Conservation (phyloP, 2,329 filamentous ascomycete species). For the Didymella arachidicola region DNA sequence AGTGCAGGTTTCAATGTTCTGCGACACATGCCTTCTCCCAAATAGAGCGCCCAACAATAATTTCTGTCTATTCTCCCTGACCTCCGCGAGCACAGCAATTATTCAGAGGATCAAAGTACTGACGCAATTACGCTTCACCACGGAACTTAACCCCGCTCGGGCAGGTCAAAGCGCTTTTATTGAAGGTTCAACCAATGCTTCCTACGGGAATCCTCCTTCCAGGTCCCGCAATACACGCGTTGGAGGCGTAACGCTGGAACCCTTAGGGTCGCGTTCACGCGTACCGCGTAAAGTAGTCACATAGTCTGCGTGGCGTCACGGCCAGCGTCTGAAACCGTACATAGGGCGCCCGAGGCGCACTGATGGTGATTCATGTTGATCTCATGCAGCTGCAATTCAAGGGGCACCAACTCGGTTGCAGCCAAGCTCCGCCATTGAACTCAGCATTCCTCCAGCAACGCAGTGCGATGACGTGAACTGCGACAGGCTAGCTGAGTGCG, state of each 20-base stretch:
- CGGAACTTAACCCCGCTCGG: slow-evolving; percentile 32
- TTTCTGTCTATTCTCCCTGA: slow-evolving; percentile 15
- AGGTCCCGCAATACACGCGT: slow-evolving; percentile 16
- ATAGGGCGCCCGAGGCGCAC: slow-evolving; percentile 17
- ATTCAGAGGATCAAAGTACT: slow-evolving; percentile 31
- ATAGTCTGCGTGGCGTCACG: slow-evolving; percentile 16
- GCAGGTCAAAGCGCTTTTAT: slow-evolving; percentile 28
- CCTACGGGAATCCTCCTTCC: slow-evolving; percentile 24
- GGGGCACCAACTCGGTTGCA: slow-evolving; percentile 11
- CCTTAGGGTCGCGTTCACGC: slow-evolving; percentile 12
- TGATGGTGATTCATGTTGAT: slow-evolving; percentile 22
- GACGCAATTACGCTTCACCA: slow-evolving; percentile 30
- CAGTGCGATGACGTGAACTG: slow-evolving; percentile 13
- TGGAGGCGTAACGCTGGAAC: slow-evolving; percentile 14
- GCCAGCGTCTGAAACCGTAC: slow-evolving; percentile 16
- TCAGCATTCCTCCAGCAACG: slow-evolving; percentile 16
- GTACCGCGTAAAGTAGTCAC: slow-evolving; percentile 18
- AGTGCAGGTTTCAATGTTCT: slow-evolving; percentile 41
- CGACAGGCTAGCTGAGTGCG: slow-evolving; percentile 4
- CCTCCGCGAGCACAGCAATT: slow-evolving; percentile 22
- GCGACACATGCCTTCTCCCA: slow-evolving; percentile 25
- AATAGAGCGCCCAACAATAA: slow-evolving; percentile 19
- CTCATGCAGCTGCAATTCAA: slow-evolving; percentile 19
- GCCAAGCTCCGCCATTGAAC: slow-evolving; percentile 1
- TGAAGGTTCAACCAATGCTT: slow-evolving; percentile 32